These are phyloP conservation scores for Diaporthe sp. DNA, from an alignment of 2,329 filamentous ascomycete genomes.

Conservation along the genomic window DNA sequence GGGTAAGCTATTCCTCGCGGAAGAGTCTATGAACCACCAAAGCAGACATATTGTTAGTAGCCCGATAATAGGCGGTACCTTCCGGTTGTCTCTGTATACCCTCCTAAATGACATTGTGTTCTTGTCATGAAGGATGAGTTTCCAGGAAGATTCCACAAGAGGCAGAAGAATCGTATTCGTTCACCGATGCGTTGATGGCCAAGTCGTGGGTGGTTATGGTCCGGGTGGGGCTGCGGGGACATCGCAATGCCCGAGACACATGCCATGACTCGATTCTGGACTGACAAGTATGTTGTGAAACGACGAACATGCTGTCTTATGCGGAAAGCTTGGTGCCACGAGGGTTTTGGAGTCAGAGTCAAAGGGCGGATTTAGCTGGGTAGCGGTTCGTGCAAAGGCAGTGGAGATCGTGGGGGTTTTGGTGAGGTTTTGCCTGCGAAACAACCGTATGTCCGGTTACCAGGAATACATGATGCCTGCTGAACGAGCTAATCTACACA, in stretches of 20 bases:
- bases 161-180: background rate
- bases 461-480: no score
- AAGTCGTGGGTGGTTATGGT: background rate
- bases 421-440: background rate
- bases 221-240: slow-evolving; percentile 7
- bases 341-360: no score
- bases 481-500: background rate
- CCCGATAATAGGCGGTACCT: slow-evolving; percentile 46
- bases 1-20: background rate
- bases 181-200: background rate
- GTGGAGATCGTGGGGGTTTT: no score
- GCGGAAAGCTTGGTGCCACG: background rate
- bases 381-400: background rate
- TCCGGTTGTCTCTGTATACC: slow-evolving; percentile 46
- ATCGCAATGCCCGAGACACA: slow-evolving; percentile 2
- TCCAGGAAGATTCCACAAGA: background rate
- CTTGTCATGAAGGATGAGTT: background rate
- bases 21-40: slow-evolving; percentile 45
- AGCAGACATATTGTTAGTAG: slow-evolving; percentile 46
- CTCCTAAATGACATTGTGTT: slow-evolving; percentile 7
- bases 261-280: slow-evolving; percentile 16
- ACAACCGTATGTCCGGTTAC: background rate
- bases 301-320: background rate
- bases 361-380: no score
- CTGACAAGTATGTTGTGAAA: background rate